Evolutionary conservation across 148 eudicot species (phyloP).

Genomic region (Pouteria glomerata): DNA sequence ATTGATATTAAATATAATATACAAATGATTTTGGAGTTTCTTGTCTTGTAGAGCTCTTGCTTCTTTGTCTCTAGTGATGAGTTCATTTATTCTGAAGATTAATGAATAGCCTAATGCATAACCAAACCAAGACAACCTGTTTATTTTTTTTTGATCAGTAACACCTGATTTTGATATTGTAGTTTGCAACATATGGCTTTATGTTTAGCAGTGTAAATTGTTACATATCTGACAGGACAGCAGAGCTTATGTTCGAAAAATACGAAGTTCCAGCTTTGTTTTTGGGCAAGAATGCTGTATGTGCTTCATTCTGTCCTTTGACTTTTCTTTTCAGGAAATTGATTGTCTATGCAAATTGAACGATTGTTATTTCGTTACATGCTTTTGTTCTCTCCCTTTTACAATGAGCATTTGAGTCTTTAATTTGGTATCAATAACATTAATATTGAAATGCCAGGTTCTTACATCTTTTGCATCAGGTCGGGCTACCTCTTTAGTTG

Average conservation of each 20-base stretch:
- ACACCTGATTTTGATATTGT: not conserved
- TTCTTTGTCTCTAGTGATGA: no score
- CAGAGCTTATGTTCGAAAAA: constrained; percentile 96
- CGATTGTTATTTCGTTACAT: not conserved
- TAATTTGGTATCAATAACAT: constrained; percentile 11
- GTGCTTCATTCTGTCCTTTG: constrained; percentile 22
- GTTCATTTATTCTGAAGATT: no score
- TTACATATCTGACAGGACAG: constrained; percentile 58
- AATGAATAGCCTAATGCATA: no score
- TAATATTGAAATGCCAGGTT: constrained; percentile 46
- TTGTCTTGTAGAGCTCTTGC: not conserved
- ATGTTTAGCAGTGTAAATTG: constrained; percentile 1
- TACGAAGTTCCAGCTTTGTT: constrained; percentile 95
- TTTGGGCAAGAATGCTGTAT: constrained; percentile 96
- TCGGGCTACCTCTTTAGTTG: constrained; percentile 85
- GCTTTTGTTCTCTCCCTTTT: not conserved
- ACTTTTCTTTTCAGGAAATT: constrained; percentile 1
- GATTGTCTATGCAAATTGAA: not conserved
- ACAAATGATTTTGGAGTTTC: not conserved
- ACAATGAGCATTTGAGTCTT: constrained; percentile 8
- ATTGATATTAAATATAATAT: not conserved
- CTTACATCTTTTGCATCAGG: constrained; percentile 99
- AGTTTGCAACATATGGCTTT: no score
- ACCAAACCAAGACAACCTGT: no score
- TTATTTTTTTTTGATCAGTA: no score